Percentiles rank a stretch among this genome's conserved stretches.
Evolutionary conservation across 2,329 filamentous ascomycete genomes (phyloP).

Genomic region (Beauveria bassiana): DNA sequence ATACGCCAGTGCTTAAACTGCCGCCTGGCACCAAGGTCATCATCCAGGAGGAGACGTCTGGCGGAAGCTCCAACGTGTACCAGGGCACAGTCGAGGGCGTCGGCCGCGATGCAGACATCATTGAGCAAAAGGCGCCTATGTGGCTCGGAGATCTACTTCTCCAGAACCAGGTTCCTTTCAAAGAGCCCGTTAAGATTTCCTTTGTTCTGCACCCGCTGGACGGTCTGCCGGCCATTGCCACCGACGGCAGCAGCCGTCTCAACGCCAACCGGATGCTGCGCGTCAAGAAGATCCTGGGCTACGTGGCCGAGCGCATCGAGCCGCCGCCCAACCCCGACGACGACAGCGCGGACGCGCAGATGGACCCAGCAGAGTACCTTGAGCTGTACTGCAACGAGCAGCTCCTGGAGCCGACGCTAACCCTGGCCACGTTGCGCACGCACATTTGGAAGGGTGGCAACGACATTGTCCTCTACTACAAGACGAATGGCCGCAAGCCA

Average conservation of each 20-base stretch:
- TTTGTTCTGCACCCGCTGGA: conserved; percentile 82
- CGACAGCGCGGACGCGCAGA: conserved; percentile 28
- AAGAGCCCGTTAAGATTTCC: conserved; percentile 94
- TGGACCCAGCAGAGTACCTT: conserved; percentile 85
- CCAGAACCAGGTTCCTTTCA: conserved; percentile 70
- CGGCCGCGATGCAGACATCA: conserved; percentile 67
- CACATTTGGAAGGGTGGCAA: conserved; percentile 94
- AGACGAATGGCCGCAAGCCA: conserved; percentile 76
- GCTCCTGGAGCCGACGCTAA: conserved; percentile 75
- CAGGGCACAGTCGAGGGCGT: conserved; percentile 77
- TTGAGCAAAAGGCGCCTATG: conserved; percentile 80
- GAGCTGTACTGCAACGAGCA: conserved; percentile 88
- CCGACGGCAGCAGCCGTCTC: conserved; percentile 79
- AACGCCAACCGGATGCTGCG: conserved; percentile 97
- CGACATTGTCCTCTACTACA: conserved; percentile 86
- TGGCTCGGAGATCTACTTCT: conserved; percentile 89
- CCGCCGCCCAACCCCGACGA: conserved; percentile 51
- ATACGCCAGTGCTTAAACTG: conserved; percentile 69
- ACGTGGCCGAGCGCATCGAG: conserved; percentile 89
- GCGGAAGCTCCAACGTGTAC: conserved; percentile 76
- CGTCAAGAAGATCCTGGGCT: conserved; percentile 87
- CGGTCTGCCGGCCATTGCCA: conserved; percentile 63
- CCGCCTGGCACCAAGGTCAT: conserved; percentile 60
- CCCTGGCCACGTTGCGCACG: conserved; percentile 81
- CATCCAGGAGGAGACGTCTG: conserved; percentile 59